Percentiles rank a stretch among this genome's conserved stretches.
Conservation (phyloP, 345 rosid species). For the Salix suchowensis region DNA sequence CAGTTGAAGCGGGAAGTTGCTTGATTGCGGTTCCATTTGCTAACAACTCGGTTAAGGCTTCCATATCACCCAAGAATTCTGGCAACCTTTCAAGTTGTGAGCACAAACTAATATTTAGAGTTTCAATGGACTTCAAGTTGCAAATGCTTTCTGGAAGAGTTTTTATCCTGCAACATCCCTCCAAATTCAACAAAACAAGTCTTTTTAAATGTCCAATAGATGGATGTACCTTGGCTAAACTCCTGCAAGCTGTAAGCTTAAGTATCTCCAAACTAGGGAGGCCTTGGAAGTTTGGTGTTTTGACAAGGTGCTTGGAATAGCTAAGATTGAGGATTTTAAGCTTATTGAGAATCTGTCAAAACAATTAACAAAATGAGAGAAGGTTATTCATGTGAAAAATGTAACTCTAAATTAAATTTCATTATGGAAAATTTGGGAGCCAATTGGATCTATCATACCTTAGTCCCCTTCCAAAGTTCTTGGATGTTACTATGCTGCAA, state of each 20-base stretch:
- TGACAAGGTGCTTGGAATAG: no score
- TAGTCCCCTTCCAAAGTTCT: not conserved
- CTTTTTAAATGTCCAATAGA: no score
- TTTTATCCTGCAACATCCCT: not conserved
- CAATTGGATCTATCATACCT: not conserved
- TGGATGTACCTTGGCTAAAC: no score
- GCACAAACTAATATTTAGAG: not conserved
- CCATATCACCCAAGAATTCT: not conserved
- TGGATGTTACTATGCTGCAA: not conserved
- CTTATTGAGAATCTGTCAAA: no score
- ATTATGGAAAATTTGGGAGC: no score
- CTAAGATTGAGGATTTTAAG: no score
- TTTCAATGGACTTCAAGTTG: not conserved
- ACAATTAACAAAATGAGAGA: no score
- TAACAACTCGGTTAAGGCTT: not conserved
- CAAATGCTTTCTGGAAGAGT: not conserved
- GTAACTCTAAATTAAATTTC: no score
- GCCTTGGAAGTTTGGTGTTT: no score
- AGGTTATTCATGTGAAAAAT: no score
- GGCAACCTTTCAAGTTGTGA: conserved; percentile 2
- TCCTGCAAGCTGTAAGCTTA: no score
- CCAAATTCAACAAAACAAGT: not conserved
- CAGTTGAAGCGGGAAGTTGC: not conserved
- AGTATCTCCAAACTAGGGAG: no score
- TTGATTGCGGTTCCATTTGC: not conserved